Evolutionary conservation across 371 early-diverging fungal genomes (phyloP).

Genomic region (Mortierella sp.): DNA sequence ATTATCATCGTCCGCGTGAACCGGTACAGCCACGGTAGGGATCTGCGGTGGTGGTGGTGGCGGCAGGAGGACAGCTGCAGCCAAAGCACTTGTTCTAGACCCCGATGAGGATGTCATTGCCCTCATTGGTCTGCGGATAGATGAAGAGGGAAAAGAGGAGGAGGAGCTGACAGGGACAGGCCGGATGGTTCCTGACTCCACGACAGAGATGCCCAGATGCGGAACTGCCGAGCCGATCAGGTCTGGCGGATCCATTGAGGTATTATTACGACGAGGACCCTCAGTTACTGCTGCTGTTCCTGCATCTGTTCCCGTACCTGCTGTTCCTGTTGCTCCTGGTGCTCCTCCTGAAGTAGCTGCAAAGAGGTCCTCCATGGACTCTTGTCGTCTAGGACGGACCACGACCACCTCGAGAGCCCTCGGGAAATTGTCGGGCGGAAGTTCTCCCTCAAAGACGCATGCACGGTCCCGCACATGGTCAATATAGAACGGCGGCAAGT

Average conservation of each 20-base stretch:
- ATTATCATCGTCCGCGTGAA: background rate
- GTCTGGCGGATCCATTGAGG: background rate
- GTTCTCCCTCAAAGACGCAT: slow-evolving; percentile 22
- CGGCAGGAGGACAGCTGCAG: background rate
- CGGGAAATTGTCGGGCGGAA: background rate
- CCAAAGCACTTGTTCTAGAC: background rate
- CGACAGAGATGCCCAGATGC: background rate
- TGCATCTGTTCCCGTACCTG: background rate
- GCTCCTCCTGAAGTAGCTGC: background rate
- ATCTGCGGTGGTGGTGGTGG: no score
- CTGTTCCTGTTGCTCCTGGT: background rate
- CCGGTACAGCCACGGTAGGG: background rate
- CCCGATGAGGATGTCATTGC: background rate
- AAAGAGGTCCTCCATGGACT: background rate
- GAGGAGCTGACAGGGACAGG: background rate
- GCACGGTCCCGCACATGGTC: slow-evolving; percentile 36
- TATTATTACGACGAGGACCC: background rate
- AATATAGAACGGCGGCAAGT: slow-evolving; percentile 40
- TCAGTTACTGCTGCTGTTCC: background rate
- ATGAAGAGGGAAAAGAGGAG: no score
- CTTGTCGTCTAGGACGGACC: background rate
- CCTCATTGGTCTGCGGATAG: background rate
- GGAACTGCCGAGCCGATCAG: background rate
- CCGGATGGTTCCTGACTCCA: background rate
- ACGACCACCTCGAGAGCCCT: background rate